A percentile compares a stretch with the other conserved stretches of the same genome.
Conservation (phyloP, 495 filamentous ascomycete genomes). For the Lepraria neglecta region DNA sequence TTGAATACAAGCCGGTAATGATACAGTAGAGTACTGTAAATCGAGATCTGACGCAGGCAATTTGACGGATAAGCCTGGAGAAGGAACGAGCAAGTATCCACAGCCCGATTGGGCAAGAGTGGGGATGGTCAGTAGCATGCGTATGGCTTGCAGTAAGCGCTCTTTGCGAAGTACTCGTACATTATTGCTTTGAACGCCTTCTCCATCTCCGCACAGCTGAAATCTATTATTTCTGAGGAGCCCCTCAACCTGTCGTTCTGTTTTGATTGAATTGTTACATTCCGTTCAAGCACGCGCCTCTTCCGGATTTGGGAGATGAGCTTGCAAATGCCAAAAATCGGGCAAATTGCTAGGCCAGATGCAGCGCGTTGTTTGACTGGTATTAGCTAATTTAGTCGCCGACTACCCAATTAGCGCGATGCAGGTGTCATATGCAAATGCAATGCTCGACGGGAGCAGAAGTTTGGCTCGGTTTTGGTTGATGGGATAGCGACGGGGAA, state of each 20-base stretch:
- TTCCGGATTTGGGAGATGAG: constrained; percentile 5
- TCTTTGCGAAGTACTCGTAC: background rate
- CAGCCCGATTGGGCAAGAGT: constrained; percentile 1
- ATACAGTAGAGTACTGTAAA: constrained; percentile 1
- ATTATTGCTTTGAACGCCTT: no score
- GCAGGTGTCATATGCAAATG: constrained; percentile 11
- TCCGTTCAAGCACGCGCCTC: background rate
- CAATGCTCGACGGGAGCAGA: constrained; percentile 4
- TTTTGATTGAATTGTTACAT: background rate
- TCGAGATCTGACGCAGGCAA: constrained; percentile 1
- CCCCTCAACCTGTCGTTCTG: no score
- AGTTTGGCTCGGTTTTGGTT: constrained; percentile 8
- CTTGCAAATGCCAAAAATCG: constrained; percentile 3
- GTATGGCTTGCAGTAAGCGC: constrained; percentile 11
- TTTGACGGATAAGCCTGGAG: constrained; percentile 10
- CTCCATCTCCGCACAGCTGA: background rate
- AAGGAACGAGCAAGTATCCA: constrained; percentile 5
- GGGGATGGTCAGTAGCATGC: background rate
- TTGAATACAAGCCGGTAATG: constrained; percentile 3
- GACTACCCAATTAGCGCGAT: constrained; percentile 4
- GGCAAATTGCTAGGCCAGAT: constrained; percentile 5
- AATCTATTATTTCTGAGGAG: no score
- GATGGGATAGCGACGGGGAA: constrained; percentile 4
- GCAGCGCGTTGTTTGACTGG: background rate
- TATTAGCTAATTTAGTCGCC: background rate